Base-by-base conservation (phyloP, 805 yeast species). In the Candida caryicola region DNA sequence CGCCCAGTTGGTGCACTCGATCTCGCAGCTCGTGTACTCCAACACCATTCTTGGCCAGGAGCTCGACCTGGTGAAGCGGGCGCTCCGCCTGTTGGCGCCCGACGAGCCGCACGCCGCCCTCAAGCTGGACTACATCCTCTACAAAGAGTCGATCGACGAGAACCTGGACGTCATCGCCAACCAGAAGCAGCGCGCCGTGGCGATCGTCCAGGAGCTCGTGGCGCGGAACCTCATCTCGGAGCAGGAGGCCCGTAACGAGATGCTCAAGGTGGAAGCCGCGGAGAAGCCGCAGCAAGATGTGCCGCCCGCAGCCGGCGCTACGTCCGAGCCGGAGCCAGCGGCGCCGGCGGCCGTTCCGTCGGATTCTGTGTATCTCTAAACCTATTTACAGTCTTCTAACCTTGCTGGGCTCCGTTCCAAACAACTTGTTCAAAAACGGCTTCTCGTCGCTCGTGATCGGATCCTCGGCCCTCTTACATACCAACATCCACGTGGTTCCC, bases 401-500 rank as follows among this genome's bases (percentile, higher is more conserved):
- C 4, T 54, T 56, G 18, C 54, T 47, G 16, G 49, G 52, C 27
- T 62, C 68, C 7, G 54, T 58, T n/a, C 73, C 72, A 43, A 66
- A 64, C 36, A 69, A 53, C 49, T 64, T 67, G 42, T 65, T 61
- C 38, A 62, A 51, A 45, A 69, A 69, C 14, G 73, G 65, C 48
- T 67, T 67, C 41, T 68, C 74, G 29, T 64, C 68, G 30, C 56
- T 33, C 57, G 67, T 50, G 67, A 66, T 68, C 4, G 74, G 69
- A 54, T 84, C 91, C 38, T 80, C 83, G n/a, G 83, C 82, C 48
- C 74, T 71, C 62, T 85, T 85, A 30, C 88, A 84, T 5, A 84
- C 79, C 48, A 84, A 71, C 62, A 84, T 76, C 93, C 93, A 90
- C 4, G 96, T 88, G 1, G 98, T 85, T 15, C 98, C 98, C 44